A percentile compares a stretch with the other conserved stretches of the same genome.
These are phyloP conservation scores for Closterium sp. DNA, from an alignment of 139 green algal genomes.

Conservation along the genomic window DNA sequence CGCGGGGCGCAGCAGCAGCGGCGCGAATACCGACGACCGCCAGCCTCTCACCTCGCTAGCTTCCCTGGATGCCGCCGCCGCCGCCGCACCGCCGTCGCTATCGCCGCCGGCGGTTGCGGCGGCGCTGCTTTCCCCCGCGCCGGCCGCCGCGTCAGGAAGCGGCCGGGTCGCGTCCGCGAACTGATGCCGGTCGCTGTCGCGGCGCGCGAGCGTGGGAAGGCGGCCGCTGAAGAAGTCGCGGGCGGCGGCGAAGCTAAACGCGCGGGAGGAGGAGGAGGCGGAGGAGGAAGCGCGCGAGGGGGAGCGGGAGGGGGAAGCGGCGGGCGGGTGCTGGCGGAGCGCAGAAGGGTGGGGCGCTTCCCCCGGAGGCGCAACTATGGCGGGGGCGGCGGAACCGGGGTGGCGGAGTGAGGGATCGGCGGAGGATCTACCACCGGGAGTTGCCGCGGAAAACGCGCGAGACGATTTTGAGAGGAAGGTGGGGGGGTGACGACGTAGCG, in stretches of 20 bases:
- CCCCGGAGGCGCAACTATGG: too few species aligned
- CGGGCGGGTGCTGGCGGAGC: neutral
- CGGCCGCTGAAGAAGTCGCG: neutral
- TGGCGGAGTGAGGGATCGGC: neutral
- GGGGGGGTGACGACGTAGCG: neutral
- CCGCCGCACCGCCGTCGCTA: too few species aligned
- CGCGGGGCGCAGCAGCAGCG: neutral
- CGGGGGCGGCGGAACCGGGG: too few species aligned
- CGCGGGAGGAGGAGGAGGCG: neutral
- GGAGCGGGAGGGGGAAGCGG: neutral
- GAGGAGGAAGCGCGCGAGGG: neutral
- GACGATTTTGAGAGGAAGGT: neutral
- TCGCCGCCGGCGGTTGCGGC: too few species aligned
- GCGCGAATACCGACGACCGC: neutral
- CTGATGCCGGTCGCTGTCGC: neutral
- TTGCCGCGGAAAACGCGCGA: neutral
- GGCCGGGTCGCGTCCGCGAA: neutral
- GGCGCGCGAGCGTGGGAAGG: neutral
- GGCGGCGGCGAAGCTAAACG: neutral
- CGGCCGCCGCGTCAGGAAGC: neutral
- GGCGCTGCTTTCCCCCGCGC: neutral
- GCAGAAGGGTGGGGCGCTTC: too few species aligned
- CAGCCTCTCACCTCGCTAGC: neutral
- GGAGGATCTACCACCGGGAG: neutral
- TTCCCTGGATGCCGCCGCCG: neutral